These are phyloP conservation scores for Cylindrotheca closterium DNA, from an alignment of 108 stramenopile species.

Conservation along the genomic window DNA sequence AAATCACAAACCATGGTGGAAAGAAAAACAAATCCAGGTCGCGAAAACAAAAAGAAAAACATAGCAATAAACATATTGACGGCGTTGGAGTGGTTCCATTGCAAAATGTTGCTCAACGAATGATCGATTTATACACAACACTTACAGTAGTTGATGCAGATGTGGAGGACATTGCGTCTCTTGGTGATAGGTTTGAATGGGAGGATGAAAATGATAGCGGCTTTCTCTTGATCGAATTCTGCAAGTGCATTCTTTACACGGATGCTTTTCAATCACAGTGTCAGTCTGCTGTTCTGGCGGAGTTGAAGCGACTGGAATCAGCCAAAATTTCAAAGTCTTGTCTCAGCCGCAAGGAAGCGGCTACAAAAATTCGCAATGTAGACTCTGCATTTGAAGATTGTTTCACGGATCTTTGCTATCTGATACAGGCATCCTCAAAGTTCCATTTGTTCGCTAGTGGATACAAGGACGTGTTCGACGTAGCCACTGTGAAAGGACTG, in stretches of 20 bases:
- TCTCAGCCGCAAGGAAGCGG: constrained; percentile 26
- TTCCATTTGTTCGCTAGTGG: constrained; percentile 19
- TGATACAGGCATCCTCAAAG: constrained; percentile 31
- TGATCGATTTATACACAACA: constrained; percentile 1
- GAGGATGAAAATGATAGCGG: neutral
- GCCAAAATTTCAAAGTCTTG: constrained; percentile 11
- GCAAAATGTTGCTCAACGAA: neutral
- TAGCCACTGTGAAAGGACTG: constrained; percentile 8
- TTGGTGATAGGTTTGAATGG: neutral
- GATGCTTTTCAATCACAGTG: constrained; percentile 14
- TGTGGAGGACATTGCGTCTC: neutral
- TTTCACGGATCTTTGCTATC: constrained; percentile 33
- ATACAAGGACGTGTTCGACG: constrained; percentile 2
- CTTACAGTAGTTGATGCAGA: neutral
- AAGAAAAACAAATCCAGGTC: neutral
- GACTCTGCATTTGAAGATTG: constrained; percentile 41
- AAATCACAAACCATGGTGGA: neutral
- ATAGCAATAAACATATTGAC: constrained; percentile 1
- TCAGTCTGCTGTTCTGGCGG: constrained; percentile 18
- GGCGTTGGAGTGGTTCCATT: constrained; percentile 10
- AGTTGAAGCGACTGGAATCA: constrained; percentile 22
- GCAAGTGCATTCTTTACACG: constrained; percentile 20
- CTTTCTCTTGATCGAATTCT: constrained; percentile 13
- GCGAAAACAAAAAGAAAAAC: neutral
- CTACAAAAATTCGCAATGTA: constrained; percentile 23